These are phyloP conservation scores for Aspergillus alliaceus DNA, from an alignment of 2,329 filamentous ascomycete genomes.

Conservation along the genomic window DNA sequence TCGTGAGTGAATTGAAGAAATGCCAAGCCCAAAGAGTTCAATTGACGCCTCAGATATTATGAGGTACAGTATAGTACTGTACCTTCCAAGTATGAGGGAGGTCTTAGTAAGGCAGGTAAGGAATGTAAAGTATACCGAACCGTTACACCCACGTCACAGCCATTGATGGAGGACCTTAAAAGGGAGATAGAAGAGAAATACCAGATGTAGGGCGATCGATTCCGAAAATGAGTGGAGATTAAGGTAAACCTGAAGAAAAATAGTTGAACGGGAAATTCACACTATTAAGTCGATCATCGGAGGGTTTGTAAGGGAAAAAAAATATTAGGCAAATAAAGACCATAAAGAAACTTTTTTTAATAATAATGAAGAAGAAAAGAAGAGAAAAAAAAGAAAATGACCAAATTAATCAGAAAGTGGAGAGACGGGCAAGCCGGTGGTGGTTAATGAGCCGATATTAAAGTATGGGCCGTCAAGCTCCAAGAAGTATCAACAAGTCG, in stretches of 20 bases:
- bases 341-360: not conserved
- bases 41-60: not conserved
- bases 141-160: constrained; percentile 23
- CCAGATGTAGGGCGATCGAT: constrained; percentile 11
- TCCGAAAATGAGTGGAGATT: constrained; percentile 13
- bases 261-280: not conserved
- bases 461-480: constrained; percentile 1
- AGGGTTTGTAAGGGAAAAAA: too few species aligned
- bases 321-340: not conserved
- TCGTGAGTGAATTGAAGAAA: not conserved
- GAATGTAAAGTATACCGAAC: constrained; percentile 19
- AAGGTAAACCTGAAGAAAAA: constrained; percentile 20
- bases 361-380: not conserved
- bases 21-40: constrained; percentile 1
- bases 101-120: constrained; percentile 7
- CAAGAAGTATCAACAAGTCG: constrained; percentile 15
- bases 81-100: not conserved
- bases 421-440: not conserved
- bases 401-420: not conserved
- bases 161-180: constrained; percentile 12
- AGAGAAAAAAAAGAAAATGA: not conserved
- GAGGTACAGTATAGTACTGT: not conserved
- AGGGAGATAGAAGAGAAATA: constrained; percentile 5
- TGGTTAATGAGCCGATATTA: not conserved
- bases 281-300: constrained; percentile 1